Percentiles rank a stretch among this genome's conserved stretches.
phyloP scores from a whole-genome alignment of 73 alveolate genomes.

The Symbiodinium pilosum region DNA sequence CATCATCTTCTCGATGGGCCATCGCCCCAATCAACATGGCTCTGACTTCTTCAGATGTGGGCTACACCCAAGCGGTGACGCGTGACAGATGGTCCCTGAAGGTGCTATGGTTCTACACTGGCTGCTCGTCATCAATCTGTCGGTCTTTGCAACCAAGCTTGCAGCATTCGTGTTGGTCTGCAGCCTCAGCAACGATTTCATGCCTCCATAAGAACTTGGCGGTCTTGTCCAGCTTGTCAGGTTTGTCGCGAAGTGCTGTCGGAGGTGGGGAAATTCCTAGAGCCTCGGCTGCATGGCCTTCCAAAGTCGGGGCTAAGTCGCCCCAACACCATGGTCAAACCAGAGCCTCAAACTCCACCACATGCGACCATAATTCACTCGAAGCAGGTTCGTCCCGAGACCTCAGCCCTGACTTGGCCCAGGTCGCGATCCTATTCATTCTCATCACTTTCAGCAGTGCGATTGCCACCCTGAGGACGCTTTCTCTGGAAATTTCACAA shows the following conservation, averaged over 20 bases:
- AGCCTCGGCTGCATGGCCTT: not conserved
- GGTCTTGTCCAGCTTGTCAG: not conserved
- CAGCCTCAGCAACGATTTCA: not conserved
- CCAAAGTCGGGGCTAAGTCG: no score
- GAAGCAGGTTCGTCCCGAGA: no score
- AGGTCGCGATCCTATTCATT: conserved; percentile 7
- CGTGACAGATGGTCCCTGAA: not conserved
- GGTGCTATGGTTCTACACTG: conserved; percentile 89
- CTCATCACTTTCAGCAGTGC: conserved; percentile 87
- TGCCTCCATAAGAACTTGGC: not conserved
- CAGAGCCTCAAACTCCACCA: no score
- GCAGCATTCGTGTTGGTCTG: conserved; percentile 86
- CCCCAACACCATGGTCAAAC: no score
- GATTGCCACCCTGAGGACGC: conserved; percentile 53
- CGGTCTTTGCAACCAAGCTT: conserved; percentile 79
- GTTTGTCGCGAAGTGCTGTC: conserved; percentile 10
- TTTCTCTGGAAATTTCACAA: no score
- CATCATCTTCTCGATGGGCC: conserved; percentile 59
- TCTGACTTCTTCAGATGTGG: not conserved
- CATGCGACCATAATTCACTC: no score
- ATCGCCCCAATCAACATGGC: not conserved
- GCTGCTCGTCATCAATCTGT: conserved; percentile 76
- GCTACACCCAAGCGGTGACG: not conserved
- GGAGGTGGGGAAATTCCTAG: not conserved
- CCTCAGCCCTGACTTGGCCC: not conserved